Base-by-base conservation (phyloP, 495 filamentous ascomycete species). In the Penicillium alfredii region DNA sequence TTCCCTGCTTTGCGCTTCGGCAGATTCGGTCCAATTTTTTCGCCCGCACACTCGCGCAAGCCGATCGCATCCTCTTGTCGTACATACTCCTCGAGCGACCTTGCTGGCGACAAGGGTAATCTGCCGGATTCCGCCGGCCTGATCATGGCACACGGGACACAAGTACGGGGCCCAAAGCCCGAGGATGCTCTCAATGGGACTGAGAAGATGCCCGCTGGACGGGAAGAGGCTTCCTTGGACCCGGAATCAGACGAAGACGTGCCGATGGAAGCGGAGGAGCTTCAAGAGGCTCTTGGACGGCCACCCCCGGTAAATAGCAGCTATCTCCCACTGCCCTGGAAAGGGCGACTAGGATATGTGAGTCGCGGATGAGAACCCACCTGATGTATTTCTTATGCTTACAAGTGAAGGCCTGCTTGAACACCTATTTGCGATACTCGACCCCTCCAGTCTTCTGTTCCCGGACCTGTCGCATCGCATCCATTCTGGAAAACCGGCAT, bases 401-500 rank as follows among this genome's bases (percentile, higher is more conserved):
- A 45, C 18, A 9, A 17, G 1, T 22, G 4, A 34, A 88, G 84
- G 86, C 88, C 14, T 94, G 87, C 54, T 69, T 98, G 14, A 90
- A 90, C 56, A 97, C 89, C 0, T 96, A 98, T 58, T 77, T 98
- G 3, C 84, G 92, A 25, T 75, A 76, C 33, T 81, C 87, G 0
- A 90, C 83, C 42, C 86, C 87, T 10, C 79, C 90, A 0, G 78
- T 96, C 7, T 97, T 96, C 63, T 83, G 80, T 55, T 96, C 92
- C 2, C 76, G 90, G 15, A 95, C 89, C 1, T 95, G 88, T 55
- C 85, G 89, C 28, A 92, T 96, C 47, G 72, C 86, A 0, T 93
- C 87, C 4, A 95, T 95, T 24, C 58, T 95, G 4, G 88, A 96
- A 30, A 85, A 94, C 44, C 78, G 88, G 3, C 76, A 94, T 58